Conservation (phyloP, 768 basidiomycete species). For the Candolleomyces aberdarensis region DNA sequence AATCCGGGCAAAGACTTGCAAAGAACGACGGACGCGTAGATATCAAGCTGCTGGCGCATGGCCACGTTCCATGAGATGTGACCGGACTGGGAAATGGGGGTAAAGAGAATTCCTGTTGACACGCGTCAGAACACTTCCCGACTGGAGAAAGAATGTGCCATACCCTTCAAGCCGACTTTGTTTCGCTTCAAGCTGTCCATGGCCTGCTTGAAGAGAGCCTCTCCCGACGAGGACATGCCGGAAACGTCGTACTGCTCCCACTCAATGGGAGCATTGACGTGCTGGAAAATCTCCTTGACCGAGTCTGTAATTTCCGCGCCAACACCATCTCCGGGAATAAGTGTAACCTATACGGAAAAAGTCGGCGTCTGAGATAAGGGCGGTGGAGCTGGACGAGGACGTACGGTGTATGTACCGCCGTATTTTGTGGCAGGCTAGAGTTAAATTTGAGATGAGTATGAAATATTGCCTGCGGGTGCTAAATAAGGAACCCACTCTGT, state of each 20-base stretch:
- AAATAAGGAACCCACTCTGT: constrained; percentile 6
- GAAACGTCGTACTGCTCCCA: constrained; percentile 99
- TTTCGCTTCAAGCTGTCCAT: constrained; percentile 98
- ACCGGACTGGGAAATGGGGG: constrained; percentile 91
- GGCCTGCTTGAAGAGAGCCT: constrained; percentile 93
- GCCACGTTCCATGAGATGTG: constrained; percentile 99
- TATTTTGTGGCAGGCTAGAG: constrained; percentile 82
- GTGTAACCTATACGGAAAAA: constrained; percentile 65
- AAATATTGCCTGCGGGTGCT: constrained; percentile 8
- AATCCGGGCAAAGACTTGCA: constrained; percentile 98
- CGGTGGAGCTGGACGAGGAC: constrained; percentile 21
- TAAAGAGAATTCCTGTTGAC: constrained; percentile 89
- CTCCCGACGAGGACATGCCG: constrained; percentile 91
- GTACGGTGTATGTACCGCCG: constrained; percentile 87
- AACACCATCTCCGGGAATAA: constrained; percentile 98
- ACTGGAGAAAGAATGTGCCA: constrained; percentile 13
- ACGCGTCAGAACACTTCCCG: constrained; percentile 1
- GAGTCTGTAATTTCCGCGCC: constrained; percentile 97
- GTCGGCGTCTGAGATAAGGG: constrained; percentile 20
- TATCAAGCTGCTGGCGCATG: constrained; percentile 99
- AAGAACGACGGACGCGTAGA: constrained; percentile 96
- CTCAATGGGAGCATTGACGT: constrained; percentile 96
- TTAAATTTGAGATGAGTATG: constrained; percentile 8
- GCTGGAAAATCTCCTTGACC: constrained; percentile 98
- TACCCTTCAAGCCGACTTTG: constrained; percentile 97